phyloP scores from a whole-genome alignment of 306 rosid species.

The Phaseolus lunatus region DNA sequence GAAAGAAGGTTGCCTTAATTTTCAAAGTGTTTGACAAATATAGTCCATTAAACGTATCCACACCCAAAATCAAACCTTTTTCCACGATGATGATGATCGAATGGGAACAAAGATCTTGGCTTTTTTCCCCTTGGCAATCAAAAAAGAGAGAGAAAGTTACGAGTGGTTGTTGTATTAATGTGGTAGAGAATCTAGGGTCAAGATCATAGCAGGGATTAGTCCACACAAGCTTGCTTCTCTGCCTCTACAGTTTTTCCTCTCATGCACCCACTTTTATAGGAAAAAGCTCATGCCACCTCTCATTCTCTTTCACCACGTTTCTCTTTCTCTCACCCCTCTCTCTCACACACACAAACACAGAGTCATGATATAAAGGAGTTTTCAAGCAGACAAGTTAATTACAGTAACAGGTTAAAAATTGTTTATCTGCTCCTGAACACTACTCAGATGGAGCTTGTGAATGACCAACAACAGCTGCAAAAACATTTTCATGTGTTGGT shows the following conservation, averaged over 20 bases:
- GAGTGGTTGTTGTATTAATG: conserved; percentile 72
- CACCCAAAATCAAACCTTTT: conserved; percentile 64
- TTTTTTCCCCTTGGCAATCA: conserved; percentile 58
- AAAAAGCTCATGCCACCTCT: conserved; percentile 52
- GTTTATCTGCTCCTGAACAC: background rate
- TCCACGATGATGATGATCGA: conserved; percentile 64
- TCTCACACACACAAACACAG: background rate
- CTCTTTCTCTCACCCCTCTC: conserved; percentile 1
- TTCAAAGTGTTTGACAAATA: conserved; percentile 46
- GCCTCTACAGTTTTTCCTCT: conserved; percentile 37
- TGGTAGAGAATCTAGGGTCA: conserved; percentile 80
- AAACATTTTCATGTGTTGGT: conserved; percentile 92
- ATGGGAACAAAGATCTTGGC: conserved; percentile 62
- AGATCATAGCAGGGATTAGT: conserved; percentile 53
- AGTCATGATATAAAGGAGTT: background rate
- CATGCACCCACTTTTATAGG: conserved; percentile 43
- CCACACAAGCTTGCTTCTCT: conserved; percentile 46
- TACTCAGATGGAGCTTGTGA: conserved; percentile 55
- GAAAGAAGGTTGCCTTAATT: conserved; percentile 45
- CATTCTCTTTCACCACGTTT: conserved; percentile 33
- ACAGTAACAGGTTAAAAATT: background rate
- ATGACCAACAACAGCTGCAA: conserved; percentile 16
- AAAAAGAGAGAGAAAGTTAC: conserved; percentile 49
- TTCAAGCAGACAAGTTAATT: background rate
- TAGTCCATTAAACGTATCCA: conserved; percentile 33